A percentile compares a stretch with the other conserved stretches of the same genome.
Conservation (phyloP, 2,329 filamentous ascomycete genomes). For the Colletotrichum sp. region DNA sequence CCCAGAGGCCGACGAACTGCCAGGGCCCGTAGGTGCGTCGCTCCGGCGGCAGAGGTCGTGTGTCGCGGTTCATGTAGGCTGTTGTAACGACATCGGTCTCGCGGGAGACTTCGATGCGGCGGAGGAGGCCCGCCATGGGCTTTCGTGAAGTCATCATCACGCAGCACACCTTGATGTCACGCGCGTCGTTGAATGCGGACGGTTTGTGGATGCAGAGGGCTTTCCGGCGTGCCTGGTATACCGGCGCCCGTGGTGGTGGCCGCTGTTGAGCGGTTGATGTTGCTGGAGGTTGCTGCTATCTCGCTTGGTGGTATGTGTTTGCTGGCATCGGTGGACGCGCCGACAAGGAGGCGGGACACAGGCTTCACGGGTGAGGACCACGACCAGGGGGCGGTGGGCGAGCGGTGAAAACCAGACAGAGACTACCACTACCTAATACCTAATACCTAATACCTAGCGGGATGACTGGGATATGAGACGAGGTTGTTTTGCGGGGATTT, state of each 20-base stretch:
- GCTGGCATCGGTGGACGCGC: not conserved
- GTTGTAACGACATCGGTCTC: slow-evolving; percentile 26
- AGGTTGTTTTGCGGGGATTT: not conserved
- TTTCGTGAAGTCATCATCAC: not conserved
- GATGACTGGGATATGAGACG: not conserved
- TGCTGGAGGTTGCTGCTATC: not conserved
- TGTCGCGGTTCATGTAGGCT: slow-evolving; percentile 32
- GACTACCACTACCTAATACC: not conserved
- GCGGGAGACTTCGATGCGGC: slow-evolving; percentile 26
- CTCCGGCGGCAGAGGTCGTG: slow-evolving; percentile 29
- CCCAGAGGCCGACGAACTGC: slow-evolving; percentile 36
- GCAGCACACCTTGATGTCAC: not conserved
- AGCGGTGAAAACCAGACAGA: not conserved
- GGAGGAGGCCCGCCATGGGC: slow-evolving; percentile 2
- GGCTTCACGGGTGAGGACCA: not conserved
- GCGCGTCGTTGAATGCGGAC: not conserved
- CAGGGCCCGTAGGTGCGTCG: slow-evolving; percentile 34
- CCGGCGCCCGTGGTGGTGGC: not conserved
- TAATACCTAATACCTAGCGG: not conserved
- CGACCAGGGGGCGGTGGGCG: not conserved
- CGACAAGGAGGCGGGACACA: not conserved
- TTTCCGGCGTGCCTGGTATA: not conserved
- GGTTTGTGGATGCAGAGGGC: not conserved
- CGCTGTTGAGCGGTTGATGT: not conserved
- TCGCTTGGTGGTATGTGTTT: not conserved